Conservation (phyloP, 345 rosid species). For the Jatropha curcas region DNA sequence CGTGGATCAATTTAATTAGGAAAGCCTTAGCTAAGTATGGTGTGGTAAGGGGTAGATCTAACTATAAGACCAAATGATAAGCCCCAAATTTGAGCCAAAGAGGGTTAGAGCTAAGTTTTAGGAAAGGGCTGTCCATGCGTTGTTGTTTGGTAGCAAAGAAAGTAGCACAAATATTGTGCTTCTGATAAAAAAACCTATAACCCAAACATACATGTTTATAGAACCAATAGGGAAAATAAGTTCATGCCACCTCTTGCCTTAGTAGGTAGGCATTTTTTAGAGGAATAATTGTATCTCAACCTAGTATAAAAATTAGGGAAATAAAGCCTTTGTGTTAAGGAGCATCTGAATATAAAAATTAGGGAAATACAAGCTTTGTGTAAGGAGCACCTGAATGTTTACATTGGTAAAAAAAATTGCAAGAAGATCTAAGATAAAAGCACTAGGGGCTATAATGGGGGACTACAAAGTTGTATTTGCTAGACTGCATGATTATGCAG, state of each 20-base stretch:
- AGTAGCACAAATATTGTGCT: not conserved
- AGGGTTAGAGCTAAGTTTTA: too few relatives aligned
- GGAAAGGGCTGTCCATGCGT: too few relatives aligned
- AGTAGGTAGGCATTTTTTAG: not conserved
- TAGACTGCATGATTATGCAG: not conserved
- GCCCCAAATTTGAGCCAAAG: too few relatives aligned
- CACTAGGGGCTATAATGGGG: not conserved
- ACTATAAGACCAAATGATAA: too few relatives aligned
- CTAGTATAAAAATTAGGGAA: not conserved
- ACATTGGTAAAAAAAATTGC: not conserved
- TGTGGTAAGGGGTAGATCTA: too few relatives aligned
- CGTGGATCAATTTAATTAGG: too few relatives aligned
- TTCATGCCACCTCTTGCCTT: fast-evolving
- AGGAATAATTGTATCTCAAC: not conserved
- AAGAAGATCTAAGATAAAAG: not conserved
- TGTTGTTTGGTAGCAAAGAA: too few relatives aligned
- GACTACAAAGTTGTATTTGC: not conserved
- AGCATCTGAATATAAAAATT: too few relatives aligned
- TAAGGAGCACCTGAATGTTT: not conserved
- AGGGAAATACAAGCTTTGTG: too few relatives aligned
- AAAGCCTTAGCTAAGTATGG: too few relatives aligned
- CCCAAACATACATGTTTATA: not conserved
- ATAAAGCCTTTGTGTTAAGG: too few relatives aligned
- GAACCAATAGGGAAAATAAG: not conserved
- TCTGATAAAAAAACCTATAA: not conserved